A percentile compares a stretch with the other conserved stretches of the same genome.
Conservation (phyloP, 441 rosid species). For the Breynia disticha region DNA sequence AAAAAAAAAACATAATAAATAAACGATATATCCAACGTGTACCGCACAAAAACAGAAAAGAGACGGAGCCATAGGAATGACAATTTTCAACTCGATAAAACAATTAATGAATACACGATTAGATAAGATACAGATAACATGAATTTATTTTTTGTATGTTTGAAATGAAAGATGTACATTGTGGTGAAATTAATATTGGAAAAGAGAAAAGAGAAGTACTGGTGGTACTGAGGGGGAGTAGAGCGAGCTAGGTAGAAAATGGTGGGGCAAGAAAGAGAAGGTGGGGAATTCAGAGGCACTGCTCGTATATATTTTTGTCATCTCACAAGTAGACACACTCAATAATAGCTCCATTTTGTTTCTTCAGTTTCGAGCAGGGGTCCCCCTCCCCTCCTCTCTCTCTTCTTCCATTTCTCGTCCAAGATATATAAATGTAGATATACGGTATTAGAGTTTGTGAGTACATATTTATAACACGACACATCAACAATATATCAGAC, state of each 20-base stretch:
- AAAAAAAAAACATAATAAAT: background rate
- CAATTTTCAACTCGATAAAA: too few relatives aligned
- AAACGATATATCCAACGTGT: slow-evolving; percentile 21
- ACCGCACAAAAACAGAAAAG: slow-evolving; percentile 21
- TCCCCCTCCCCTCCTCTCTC: slow-evolving; percentile 4
- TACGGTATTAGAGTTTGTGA: too few relatives aligned
- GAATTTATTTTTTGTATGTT: too few relatives aligned
- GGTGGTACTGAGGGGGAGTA: background rate
- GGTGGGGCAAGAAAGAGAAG: background rate
- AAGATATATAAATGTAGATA: slow-evolving; percentile 11
- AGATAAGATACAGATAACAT: too few relatives aligned
- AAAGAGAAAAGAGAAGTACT: too few relatives aligned
- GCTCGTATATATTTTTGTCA: slow-evolving; percentile 29
- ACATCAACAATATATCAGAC: too few relatives aligned
- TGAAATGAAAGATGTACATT: too few relatives aligned
- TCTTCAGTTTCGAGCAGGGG: slow-evolving; percentile 23
- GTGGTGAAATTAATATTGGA: too few relatives aligned
- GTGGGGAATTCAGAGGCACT: slow-evolving; percentile 23
- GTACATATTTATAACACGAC: too few relatives aligned
- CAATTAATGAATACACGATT: too few relatives aligned
- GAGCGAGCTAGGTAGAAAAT: background rate
- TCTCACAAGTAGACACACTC: slow-evolving; percentile 36
- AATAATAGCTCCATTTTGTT: slow-evolving; percentile 37
- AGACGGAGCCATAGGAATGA: too few relatives aligned
- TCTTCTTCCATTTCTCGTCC: slow-evolving; percentile 1